Percentiles rank a stretch among this genome's conserved stretches.
Conservation (phyloP, 2,329 filamentous ascomycete species). For the Botryotinia calthae region DNA sequence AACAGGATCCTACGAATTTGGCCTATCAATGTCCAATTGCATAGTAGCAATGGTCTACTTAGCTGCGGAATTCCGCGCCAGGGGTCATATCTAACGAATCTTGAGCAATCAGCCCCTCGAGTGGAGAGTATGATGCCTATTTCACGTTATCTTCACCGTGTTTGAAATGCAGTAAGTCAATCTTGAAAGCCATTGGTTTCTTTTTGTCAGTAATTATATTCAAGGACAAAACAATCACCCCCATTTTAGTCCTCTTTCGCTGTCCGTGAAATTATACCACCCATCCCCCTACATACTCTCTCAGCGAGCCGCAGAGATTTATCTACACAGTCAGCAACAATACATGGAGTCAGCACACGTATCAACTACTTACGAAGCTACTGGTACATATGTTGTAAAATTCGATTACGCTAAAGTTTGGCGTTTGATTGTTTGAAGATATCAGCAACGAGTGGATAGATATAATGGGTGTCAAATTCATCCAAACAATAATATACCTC, state of each 20-base stretch:
- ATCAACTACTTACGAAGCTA: no score
- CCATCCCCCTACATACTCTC: background rate
- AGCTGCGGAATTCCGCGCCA: no score
- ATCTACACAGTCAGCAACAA: background rate
- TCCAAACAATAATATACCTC: no score
- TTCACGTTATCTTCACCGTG: background rate
- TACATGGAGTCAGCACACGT: background rate
- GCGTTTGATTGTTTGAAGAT: background rate
- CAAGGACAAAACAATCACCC: background rate
- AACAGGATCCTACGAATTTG: background rate
- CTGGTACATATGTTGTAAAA: no score
- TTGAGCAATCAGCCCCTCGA: no score
- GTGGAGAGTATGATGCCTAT: background rate
- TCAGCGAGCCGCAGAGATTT: background rate
- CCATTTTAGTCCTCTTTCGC: no score
- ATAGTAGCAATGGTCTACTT: background rate
- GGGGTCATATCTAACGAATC: background rate
- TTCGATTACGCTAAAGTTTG: no score
- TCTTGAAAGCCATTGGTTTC: background rate
- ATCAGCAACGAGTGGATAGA: no score
- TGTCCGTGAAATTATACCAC: background rate
- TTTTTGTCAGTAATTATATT: background rate
- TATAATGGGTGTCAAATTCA: no score
- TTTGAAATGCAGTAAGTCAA: background rate
- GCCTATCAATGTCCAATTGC: background rate